These are phyloP conservation scores for Aspergillus alliaceus DNA, from an alignment of 2,329 filamentous ascomycete genomes.

Conservation along the genomic window DNA sequence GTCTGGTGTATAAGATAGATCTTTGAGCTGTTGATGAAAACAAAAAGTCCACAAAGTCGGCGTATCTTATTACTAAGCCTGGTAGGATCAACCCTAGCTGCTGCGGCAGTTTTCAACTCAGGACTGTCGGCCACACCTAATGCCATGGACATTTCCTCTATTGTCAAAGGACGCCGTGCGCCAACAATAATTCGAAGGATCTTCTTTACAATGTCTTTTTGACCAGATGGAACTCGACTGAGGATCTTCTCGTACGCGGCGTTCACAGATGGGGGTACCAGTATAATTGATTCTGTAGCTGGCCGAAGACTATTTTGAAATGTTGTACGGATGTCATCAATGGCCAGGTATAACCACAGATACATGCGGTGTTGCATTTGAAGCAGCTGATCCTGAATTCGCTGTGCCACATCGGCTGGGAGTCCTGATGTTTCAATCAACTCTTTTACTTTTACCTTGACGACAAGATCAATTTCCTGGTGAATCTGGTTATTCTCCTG, in stretches of 20 bases:
- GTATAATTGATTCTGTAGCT: conserved; percentile 2
- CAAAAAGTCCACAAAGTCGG: conserved; percentile 12
- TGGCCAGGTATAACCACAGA: conserved; percentile 21
- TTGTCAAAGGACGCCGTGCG: conserved; percentile 16
- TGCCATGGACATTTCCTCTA: conserved; percentile 13
- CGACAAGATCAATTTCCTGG: conserved; percentile 13
- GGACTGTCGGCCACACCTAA: conserved; percentile 8
- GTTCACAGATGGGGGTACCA: conserved; percentile 15
- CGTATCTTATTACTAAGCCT: neutral
- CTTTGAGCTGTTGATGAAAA: conserved; percentile 14
- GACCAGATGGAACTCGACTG: neutral
- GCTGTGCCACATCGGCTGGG: neutral
- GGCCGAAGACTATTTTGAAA: conserved; percentile 10
- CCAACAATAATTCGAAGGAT: conserved; percentile 15
- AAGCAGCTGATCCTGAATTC: conserved; percentile 14
- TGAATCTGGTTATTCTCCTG: conserved; percentile 14
- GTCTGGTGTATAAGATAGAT: conserved; percentile 21
- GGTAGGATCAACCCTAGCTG: neutral
- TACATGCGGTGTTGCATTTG: conserved; percentile 21
- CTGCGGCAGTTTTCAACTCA: neutral
- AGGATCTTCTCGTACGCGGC: conserved; percentile 18
- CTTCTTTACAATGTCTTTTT: conserved; percentile 3
- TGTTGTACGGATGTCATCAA: conserved; percentile 11
- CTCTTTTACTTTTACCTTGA: conserved; percentile 12
- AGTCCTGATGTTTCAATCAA: conserved; percentile 3